Percentiles rank a stretch among this genome's conserved stretches.
Conservation (phyloP, 2,329 filamentous ascomycete species). For the Xylariomycetidae sp. region DNA sequence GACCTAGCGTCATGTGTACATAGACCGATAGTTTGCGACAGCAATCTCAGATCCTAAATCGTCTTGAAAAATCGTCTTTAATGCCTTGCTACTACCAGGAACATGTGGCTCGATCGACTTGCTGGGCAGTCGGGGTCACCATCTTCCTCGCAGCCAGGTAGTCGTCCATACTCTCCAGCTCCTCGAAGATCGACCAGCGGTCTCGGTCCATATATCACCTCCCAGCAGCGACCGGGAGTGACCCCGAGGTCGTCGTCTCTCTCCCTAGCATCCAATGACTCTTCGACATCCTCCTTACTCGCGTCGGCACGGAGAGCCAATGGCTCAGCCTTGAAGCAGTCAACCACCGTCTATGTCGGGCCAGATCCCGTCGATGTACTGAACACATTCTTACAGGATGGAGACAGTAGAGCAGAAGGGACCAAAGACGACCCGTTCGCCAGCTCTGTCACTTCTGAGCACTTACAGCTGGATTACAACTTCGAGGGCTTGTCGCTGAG, state of each 20-base stretch:
- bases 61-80: no score
- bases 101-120: conserved; percentile 90
- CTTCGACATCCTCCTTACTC: conserved; percentile 67
- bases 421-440: conserved; percentile 5
- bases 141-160: conserved; percentile 46
- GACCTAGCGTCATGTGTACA: no score
- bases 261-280: conserved; percentile 73
- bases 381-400: conserved; percentile 37
- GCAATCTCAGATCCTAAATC: no score
- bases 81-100: no score
- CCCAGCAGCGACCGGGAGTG: conserved; percentile 59
- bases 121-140: conserved; percentile 65
- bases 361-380: conserved; percentile 70
- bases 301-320: conserved; percentile 60
- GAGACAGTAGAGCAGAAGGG: conserved; percentile 5
- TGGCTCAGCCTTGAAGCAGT: conserved; percentile 63
- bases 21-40: no score
- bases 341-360: conserved; percentile 46
- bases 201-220: conserved; percentile 64
- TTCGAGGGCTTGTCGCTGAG: conserved; percentile 75
- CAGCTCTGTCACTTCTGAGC: conserved; percentile 38
- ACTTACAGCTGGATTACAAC: conserved; percentile 64
- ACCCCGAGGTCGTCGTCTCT: conserved; percentile 68
- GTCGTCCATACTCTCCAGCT: conserved; percentile 68
- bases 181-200: conserved; percentile 63